Evolutionary conservation across 228 moss, liverwort and hornwort species (phyloP).

Genomic region (Sphagnum fallax): DNA sequence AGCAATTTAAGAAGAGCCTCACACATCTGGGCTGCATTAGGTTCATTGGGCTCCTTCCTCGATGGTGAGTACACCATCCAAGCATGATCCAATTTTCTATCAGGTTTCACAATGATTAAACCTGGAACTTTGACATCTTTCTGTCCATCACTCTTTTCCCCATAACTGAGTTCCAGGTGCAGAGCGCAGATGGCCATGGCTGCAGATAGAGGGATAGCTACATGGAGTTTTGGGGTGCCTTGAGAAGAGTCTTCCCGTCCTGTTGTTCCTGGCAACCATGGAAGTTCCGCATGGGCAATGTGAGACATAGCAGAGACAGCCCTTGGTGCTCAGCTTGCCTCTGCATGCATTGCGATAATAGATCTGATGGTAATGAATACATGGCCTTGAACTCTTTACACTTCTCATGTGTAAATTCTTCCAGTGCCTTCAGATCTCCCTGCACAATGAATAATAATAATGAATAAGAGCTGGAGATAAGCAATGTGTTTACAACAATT

Average conservation of each 20-base stretch:
- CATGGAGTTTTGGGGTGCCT: conserved; percentile 61
- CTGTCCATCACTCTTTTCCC: conserved; percentile 89
- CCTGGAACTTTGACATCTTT: conserved; percentile 95
- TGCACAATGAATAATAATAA: conserved; percentile 6
- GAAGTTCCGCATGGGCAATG: conserved; percentile 77
- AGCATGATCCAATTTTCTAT: conserved; percentile 62
- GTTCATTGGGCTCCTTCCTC: conserved; percentile 61
- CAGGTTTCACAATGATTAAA: conserved; percentile 76
- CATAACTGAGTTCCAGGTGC: conserved; percentile 83
- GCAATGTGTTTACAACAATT: no score
- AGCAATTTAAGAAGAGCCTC: conserved; percentile 75
- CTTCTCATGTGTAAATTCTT: conserved; percentile 83
- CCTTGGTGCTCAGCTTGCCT: conserved; percentile 78
- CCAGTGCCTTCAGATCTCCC: conserved; percentile 80
- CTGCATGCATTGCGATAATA: conserved; percentile 90
- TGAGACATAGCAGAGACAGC: conserved; percentile 83
- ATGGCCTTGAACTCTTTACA: conserved; percentile 67
- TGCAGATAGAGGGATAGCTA: conserved; percentile 62
- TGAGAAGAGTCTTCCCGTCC: conserved; percentile 9
- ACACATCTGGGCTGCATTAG: conserved; percentile 83
- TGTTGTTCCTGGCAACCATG: conserved; percentile 33
- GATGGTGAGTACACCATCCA: conserved; percentile 97
- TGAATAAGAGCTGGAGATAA: neutral
- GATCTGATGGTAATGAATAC: conserved; percentile 63
- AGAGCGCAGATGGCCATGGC: conserved; percentile 92